phyloP scores from a whole-genome alignment of 2,329 filamentous ascomycete species.

The Nigrospora sphaerica region DNA sequence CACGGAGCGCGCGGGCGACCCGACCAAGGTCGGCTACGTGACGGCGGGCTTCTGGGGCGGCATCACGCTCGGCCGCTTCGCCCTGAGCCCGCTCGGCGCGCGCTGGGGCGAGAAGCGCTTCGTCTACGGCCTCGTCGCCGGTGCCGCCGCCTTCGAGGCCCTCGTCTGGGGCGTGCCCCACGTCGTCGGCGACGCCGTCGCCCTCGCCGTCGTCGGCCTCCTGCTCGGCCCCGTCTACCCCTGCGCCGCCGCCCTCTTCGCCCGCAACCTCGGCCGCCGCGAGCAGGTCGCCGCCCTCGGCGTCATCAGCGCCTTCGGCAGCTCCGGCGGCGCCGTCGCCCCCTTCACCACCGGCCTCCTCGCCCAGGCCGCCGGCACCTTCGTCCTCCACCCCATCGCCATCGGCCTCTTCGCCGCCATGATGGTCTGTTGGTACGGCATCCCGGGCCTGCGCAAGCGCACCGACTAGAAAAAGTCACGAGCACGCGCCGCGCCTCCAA shows the following conservation, averaged over 20 bases:
- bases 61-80: conserved; percentile 69
- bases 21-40: conserved; percentile 69
- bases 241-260: conserved; percentile 59
- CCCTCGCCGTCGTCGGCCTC: conserved; percentile 63
- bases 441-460: conserved; percentile 53
- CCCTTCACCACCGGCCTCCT: conserved; percentile 60
- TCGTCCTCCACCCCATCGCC: conserved; percentile 60
- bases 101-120: conserved; percentile 64
- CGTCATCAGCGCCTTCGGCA: conserved; percentile 63
- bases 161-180: conserved; percentile 74
- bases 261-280: conserved; percentile 48
- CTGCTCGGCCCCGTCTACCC: conserved; percentile 76
- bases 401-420: conserved; percentile 59
- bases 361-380: conserved; percentile 55
- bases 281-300: conserved; percentile 58
- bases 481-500: not conserved
- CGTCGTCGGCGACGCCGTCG: conserved; percentile 62
- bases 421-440: conserved; percentile 55
- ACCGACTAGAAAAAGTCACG: conserved; percentile 42
- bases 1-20: conserved; percentile 61
- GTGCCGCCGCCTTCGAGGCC: conserved; percentile 62
- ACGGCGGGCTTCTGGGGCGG: conserved; percentile 66
- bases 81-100: conserved; percentile 59
- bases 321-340: conserved; percentile 59
- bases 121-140: conserved; percentile 55